Evolutionary conservation across 225 moss, liverwort and hornwort species (phyloP).

Genomic region (Pseudisothecium myosuroides): DNA sequence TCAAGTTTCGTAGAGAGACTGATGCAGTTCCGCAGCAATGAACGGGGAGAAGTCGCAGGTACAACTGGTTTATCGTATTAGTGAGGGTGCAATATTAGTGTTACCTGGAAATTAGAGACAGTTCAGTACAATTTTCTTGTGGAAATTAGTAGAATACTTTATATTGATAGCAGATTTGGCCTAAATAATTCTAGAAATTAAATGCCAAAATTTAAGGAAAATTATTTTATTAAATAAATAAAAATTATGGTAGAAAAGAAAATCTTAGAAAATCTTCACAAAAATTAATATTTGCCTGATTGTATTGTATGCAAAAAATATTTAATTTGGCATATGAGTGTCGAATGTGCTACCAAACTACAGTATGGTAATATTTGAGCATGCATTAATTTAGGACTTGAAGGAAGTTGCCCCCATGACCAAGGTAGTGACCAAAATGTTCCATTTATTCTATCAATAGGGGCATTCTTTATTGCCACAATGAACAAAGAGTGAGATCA

Average conservation of each 20-base stretch:
- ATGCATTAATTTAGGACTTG: not conserved
- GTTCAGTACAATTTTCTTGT: not conserved
- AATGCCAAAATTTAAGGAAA: no score
- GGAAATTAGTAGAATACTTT: no score
- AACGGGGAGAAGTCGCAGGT: not conserved
- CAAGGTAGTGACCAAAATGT: not conserved
- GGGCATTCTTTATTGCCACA: not conserved
- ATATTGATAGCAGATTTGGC: no score
- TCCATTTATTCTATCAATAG: not conserved
- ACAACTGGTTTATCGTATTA: not conserved
- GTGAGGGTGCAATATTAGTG: not conserved
- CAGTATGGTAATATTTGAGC: not conserved
- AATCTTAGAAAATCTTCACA: no score
- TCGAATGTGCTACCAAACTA: no score
- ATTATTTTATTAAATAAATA: no score
- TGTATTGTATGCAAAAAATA: no score
- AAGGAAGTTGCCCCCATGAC: accelerated
- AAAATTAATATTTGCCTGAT: no score
- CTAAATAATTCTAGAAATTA: no score
- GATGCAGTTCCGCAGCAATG: not conserved
- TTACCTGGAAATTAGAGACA: not conserved
- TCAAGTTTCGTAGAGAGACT: not conserved
- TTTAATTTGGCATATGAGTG: no score
- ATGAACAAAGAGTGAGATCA: accelerated
- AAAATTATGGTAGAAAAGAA: no score